Conservation (phyloP, 2,329 filamentous ascomycete species). For the Ambrosiella xylebori region DNA sequence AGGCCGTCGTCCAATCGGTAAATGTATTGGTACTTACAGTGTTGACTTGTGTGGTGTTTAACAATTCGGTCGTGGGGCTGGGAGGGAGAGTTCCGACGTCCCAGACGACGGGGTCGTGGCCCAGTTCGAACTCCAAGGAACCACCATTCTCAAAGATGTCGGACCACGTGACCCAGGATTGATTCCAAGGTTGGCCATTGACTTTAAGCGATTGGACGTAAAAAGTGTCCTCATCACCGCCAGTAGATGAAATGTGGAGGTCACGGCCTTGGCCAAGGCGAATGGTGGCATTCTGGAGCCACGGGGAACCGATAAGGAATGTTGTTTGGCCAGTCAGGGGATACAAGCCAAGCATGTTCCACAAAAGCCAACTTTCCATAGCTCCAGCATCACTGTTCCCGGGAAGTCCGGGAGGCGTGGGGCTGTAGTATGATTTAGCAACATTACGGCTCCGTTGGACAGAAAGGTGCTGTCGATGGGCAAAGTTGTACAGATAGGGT, state of each 20-base stretch:
- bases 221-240: conserved; percentile 22
- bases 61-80: conserved; percentile 27
- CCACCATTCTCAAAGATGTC: conserved; percentile 49
- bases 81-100: conserved; percentile 42
- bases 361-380: conserved; percentile 54
- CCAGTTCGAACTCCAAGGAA: conserved; percentile 47
- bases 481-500: conserved; percentile 54
- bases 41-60: neutral
- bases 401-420: conserved; percentile 39
- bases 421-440: conserved; percentile 41
- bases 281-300: conserved; percentile 43
- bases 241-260: conserved; percentile 34
- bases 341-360: conserved; percentile 52
- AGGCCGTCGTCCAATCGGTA: too few species aligned
- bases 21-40: neutral
- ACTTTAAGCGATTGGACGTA: conserved; percentile 51
- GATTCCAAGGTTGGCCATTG: conserved; percentile 45
- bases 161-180: conserved; percentile 47
- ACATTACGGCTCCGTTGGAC: conserved; percentile 41
- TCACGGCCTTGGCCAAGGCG: conserved; percentile 36
- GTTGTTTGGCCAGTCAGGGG: conserved; percentile 52
- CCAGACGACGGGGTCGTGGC: conserved; percentile 34
- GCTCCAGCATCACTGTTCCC: conserved; percentile 57
- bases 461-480: conserved; percentile 42
- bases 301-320: conserved; percentile 47